Percentiles rank a stretch among this genome's conserved stretches.
phyloP scores from a whole-genome alignment of 2,329 filamentous ascomycete genomes.

The Fusarium citri region DNA sequence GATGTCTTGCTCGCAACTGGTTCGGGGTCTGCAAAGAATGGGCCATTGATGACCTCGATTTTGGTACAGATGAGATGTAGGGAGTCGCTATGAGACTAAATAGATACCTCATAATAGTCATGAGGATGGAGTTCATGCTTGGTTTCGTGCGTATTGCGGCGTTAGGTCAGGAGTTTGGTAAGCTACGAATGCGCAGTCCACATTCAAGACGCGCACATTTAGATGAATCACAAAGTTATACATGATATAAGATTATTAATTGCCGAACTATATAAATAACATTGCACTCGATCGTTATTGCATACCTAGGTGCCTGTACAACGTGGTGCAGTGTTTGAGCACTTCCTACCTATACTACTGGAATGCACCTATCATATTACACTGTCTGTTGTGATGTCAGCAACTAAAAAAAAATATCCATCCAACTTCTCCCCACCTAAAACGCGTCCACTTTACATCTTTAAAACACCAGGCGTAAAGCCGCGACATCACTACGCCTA shows the following conservation, averaged over 20 bases:
- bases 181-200: slow-evolving; percentile 1
- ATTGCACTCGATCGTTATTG: neutral
- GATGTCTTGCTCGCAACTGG: slow-evolving; percentile 55
- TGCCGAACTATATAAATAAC: neutral
- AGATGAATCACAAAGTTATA: slow-evolving; percentile 13
- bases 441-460: slow-evolving; percentile 42
- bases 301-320: neutral
- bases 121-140: slow-evolving; percentile 24
- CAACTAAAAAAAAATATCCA: slow-evolving; percentile 31
- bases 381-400: slow-evolving; percentile 41
- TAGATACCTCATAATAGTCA: slow-evolving; percentile 8
- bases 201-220: slow-evolving; percentile 1
- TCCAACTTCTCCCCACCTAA: slow-evolving; percentile 33
- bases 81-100: neutral
- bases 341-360: neutral
- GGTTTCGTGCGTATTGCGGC: slow-evolving; percentile 13
- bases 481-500: slow-evolving; percentile 11
- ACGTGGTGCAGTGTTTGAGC: neutral
- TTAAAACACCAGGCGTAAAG: slow-evolving; percentile 21
- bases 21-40: slow-evolving; percentile 57
- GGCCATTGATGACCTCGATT: slow-evolving; percentile 43
- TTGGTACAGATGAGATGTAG: slow-evolving; percentile 51
- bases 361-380: slow-evolving; percentile 22
- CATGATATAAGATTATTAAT: neutral
- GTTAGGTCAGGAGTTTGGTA: slow-evolving; percentile 14